Evolutionary conservation across 1,284 basidiomycete species (phyloP), one percentile per base, ranked within the genome.

Genomic region (Pascua guehoae): DNA sequence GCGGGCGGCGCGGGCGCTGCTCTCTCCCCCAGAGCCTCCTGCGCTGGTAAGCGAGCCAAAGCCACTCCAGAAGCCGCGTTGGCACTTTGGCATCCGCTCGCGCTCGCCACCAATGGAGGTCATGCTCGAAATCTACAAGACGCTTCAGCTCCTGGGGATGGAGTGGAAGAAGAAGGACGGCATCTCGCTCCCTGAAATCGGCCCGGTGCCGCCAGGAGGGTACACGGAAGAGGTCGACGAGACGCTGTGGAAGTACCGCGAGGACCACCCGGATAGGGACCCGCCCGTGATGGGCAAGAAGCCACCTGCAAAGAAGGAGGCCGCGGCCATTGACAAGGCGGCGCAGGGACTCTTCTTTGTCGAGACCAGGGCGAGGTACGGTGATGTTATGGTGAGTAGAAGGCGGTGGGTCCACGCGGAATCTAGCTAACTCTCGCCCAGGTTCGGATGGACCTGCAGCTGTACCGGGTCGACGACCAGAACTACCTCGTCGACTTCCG

Each of bases 401-500:
- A 32, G 24, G 15, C 9, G 37, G 12, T 2, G 12, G 17, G 44
- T 51, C 53, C 15, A 8, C 12, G 9, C 24, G 3, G 24, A 4
- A 32, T 32, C 24, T 32, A n/a, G 56, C 47, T 39, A 12, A 46
- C 54, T 51, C 24, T 3, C 24, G 3, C 24, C 48, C 59, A 93
- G 90, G 85, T 93, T 9, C 83, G 95, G 32, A 97, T 98, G 94
- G 96, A 98, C 77, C 82, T 98, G 2, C 93, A 98, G 68, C 82
- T 98, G 46, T 98, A 98, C 75, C 88, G 90, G 80, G 91, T 98
- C 32, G 95, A 98, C 74, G 86, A 88, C 40, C 86, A 88, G 72
- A 98, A 98, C 78, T 98, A 97, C 77, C 84, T 98, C 38, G 96
- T 98, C 61, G 95, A 98, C 73, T 98, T 99, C 79, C 86, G 96